A percentile compares a stretch with the other conserved stretches of the same genome.
Evolutionary conservation across 768 basidiomycete species (phyloP).

Genomic region (Leccinum sublutescens): DNA sequence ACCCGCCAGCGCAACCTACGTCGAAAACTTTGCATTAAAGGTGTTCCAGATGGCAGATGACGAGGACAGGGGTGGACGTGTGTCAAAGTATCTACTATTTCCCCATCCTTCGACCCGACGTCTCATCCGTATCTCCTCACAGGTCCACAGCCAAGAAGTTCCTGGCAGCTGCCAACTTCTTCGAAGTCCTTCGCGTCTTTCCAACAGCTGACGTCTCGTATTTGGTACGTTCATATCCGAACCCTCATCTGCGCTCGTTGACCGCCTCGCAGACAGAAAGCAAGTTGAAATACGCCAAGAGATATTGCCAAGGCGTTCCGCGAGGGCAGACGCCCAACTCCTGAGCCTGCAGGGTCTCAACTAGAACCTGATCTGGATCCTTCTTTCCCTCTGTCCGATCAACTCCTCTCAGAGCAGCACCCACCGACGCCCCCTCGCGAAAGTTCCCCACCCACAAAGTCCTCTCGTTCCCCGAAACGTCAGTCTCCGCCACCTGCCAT

Average conservation of each 20-base stretch:
- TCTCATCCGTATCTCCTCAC: slow-evolving; percentile 9
- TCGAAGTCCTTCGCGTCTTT: slow-evolving; percentile 84
- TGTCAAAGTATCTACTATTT: slow-evolving; percentile 58
- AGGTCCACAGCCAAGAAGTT: slow-evolving; percentile 94
- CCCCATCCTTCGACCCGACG: neutral
- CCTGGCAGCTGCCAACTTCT: slow-evolving; percentile 90
- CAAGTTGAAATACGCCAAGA: slow-evolving; percentile 87
- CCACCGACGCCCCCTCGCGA: slow-evolving; percentile 26
- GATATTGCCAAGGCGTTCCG: slow-evolving; percentile 93
- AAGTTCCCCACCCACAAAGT: slow-evolving; percentile 22
- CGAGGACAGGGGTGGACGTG: slow-evolving; percentile 78
- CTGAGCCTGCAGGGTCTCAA: slow-evolving; percentile 67
- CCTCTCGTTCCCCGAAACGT: slow-evolving; percentile 31
- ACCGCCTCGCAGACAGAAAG: slow-evolving; percentile 59
- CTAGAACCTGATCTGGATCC: slow-evolving; percentile 22
- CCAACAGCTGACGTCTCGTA: slow-evolving; percentile 56
- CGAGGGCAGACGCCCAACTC: slow-evolving; percentile 82
- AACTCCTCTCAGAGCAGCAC: slow-evolving; percentile 11
- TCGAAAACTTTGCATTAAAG: slow-evolving; percentile 92
- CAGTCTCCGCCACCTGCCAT: slow-evolving; percentile 34
- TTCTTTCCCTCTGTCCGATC: slow-evolving; percentile 15
- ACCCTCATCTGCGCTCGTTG: neutral
- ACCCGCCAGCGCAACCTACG: slow-evolving; percentile 78
- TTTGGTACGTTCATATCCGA: slow-evolving; percentile 41
- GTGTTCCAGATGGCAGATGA: slow-evolving; percentile 90